Conservation (phyloP, 495 filamentous ascomycete species). For the Cairneyella variabilis region DNA sequence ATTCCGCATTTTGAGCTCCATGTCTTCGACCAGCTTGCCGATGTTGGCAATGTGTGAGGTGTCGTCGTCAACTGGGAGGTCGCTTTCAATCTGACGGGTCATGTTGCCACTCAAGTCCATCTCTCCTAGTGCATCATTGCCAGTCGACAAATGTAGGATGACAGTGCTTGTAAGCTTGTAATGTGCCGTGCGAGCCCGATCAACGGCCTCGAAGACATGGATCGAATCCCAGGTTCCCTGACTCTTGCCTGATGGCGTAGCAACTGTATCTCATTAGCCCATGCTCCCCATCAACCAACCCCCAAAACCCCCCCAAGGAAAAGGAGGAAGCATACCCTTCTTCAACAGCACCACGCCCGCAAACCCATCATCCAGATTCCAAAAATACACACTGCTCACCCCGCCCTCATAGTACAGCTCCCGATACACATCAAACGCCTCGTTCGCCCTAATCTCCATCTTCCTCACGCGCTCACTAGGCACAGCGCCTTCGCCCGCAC, state of each 20-base stretch:
- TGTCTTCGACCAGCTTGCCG: conserved; percentile 93
- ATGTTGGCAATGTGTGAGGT: conserved; percentile 94
- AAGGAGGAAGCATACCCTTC: conserved; percentile 60
- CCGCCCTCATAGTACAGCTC: conserved; percentile 98
- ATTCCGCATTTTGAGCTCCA: conserved; percentile 99
- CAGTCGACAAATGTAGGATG: conserved; percentile 78
- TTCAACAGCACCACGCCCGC: conserved; percentile 93
- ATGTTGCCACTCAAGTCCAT: conserved; percentile 97
- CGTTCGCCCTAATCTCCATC: conserved; percentile 90
- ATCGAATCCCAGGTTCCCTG: conserved; percentile 96
- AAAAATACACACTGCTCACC: conserved; percentile 92
- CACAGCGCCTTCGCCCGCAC: conserved; percentile 60
- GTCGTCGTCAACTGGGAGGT: conserved; percentile 85
- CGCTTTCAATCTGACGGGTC: conserved; percentile 91
- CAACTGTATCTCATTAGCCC: conserved; percentile 28
- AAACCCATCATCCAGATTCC: conserved; percentile 98
- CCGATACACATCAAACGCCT: conserved; percentile 94
- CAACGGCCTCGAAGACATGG: conserved; percentile 95
- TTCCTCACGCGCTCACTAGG: conserved; percentile 84
- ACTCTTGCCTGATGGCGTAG: conserved; percentile 60
- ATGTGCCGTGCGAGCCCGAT: conserved; percentile 83
- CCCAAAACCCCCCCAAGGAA: neutral
- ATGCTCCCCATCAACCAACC: neutral
- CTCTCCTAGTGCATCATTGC: conserved; percentile 69
- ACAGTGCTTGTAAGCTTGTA: conserved; percentile 98